Evolutionary conservation across 2,329 filamentous ascomycete species (phyloP).

Genomic region (Xylaria sp.): DNA sequence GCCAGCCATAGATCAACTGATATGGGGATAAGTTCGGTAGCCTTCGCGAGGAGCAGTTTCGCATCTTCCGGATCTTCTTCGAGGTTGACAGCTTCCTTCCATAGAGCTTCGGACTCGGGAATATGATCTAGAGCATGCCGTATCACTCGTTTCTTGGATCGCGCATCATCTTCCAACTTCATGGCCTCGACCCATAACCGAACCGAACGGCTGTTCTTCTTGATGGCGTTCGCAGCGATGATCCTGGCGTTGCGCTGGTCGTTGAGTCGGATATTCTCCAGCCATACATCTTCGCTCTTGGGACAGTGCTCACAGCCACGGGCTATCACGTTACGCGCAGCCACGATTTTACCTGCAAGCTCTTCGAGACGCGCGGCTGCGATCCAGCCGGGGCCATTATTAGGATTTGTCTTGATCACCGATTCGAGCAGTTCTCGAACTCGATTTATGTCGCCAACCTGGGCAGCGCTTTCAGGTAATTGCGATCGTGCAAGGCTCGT

Average conservation of each 20-base stretch:
- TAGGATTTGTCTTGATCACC: slow-evolving; percentile 96
- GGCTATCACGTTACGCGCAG: slow-evolving; percentile 87
- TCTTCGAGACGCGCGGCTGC: slow-evolving; percentile 93
- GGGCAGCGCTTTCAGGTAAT: slow-evolving; percentile 80
- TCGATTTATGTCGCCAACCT: slow-evolving; percentile 94
- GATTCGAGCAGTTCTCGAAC: slow-evolving; percentile 93
- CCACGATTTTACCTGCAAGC: slow-evolving; percentile 88
- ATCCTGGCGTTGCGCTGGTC: slow-evolving; percentile 94
- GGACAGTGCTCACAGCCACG: slow-evolving; percentile 91
- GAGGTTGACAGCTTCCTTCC: slow-evolving; percentile 96
- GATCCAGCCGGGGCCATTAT: slow-evolving; percentile 95
- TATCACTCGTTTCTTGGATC: slow-evolving; percentile 92
- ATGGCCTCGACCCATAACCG: slow-evolving; percentile 95
- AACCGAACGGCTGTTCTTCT: slow-evolving; percentile 88
- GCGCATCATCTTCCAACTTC: slow-evolving; percentile 83
- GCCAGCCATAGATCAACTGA: slow-evolving; percentile 97
- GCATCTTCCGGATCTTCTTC: slow-evolving; percentile 93
- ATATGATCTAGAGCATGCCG: slow-evolving; percentile 92
- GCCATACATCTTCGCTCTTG: slow-evolving; percentile 93
- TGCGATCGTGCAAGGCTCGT: slow-evolving; percentile 89
- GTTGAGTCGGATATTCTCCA: slow-evolving; percentile 94
- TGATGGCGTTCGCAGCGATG: slow-evolving; percentile 92
- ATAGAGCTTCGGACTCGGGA: slow-evolving; percentile 93
- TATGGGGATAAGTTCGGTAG: slow-evolving; percentile 92
- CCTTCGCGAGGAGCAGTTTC: slow-evolving; percentile 88